These are phyloP conservation scores for Mycena kentingensis DNA, from an alignment of 768 basidiomycete genomes.

Conservation along the genomic window DNA sequence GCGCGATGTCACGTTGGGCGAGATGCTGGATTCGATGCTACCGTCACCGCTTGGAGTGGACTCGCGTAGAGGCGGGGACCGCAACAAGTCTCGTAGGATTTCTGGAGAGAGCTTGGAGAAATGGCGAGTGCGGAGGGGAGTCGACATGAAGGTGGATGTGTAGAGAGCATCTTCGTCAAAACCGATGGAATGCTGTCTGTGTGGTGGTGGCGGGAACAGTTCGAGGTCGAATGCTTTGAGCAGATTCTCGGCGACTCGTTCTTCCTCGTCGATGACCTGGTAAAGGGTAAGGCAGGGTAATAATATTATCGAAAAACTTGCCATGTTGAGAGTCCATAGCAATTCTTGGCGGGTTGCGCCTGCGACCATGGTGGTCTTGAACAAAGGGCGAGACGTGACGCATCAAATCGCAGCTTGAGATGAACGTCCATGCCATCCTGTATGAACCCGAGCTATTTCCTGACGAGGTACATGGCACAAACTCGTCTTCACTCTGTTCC, in stretches of 20 bases:
- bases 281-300: constrained; percentile 10
- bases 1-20: not conserved
- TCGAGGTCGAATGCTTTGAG: constrained; percentile 21
- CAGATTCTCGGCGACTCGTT: constrained; percentile 12
- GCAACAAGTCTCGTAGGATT: constrained; percentile 22
- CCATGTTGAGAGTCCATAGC: too few species aligned
- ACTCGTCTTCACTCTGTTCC: constrained; percentile 14
- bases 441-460: constrained; percentile 44
- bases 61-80: constrained; percentile 26
- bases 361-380: too few species aligned
- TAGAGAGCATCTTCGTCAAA: constrained; percentile 1
- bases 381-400: too few species aligned
- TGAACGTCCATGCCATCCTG: constrained; percentile 48
- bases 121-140: constrained; percentile 27
- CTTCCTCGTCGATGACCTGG: constrained; percentile 6
- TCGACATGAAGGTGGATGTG: constrained; percentile 22
- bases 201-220: constrained; percentile 11
- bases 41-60: constrained; percentile 18
- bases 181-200: not conserved
- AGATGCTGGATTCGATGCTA: not conserved
- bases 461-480: constrained; percentile 26
- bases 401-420: too few species aligned
- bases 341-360: not conserved
- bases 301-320: too few species aligned
- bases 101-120: constrained; percentile 27